Evolutionary conservation across 2,329 filamentous ascomycete species (phyloP).

Genomic region (Cryoendolithus antarcticus): DNA sequence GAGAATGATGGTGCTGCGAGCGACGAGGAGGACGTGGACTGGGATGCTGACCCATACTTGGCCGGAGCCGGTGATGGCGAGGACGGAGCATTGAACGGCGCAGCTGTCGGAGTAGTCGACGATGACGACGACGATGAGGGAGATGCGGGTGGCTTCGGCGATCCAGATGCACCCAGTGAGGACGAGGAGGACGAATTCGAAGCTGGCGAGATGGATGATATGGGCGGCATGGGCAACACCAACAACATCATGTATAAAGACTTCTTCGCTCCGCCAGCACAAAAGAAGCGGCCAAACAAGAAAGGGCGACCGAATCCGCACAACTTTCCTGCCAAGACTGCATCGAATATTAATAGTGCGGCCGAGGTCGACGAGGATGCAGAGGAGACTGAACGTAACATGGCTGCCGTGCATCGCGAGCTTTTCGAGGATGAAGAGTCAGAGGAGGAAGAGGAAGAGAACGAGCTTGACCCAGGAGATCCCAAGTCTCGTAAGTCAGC

Average conservation of each 20-base stretch:
- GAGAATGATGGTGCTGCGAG: constrained; percentile 64
- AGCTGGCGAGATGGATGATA: constrained; percentile 41
- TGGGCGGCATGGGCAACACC: constrained; percentile 55
- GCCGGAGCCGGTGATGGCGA: constrained; percentile 24
- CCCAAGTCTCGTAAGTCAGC: constrained; percentile 64
- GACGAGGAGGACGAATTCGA: constrained; percentile 48
- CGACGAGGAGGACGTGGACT: constrained; percentile 84
- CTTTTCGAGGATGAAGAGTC: constrained; percentile 76
- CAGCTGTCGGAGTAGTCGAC: constrained; percentile 16
- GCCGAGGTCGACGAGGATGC: constrained; percentile 30
- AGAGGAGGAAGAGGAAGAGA: constrained; percentile 46
- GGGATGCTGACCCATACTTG: constrained; percentile 60
- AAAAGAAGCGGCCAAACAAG: constrained; percentile 50
- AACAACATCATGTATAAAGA: constrained; percentile 86
- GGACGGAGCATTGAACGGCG: constrained; percentile 18
- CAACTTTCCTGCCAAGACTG: constrained; percentile 27
- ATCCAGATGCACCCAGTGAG: constrained; percentile 59
- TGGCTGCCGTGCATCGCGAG: constrained; percentile 76
- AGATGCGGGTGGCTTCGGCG: constrained; percentile 70
- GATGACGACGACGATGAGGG: constrained; percentile 56
- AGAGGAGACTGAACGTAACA: constrained; percentile 66
- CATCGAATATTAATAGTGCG: constrained; percentile 25
- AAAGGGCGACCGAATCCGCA: constrained; percentile 44
- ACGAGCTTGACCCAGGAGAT: constrained; percentile 54
- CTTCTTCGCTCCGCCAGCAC: constrained; percentile 78